Evolutionary conservation across 306 rosid genomes (phyloP).

Genomic region (Lathyrus sativus): DNA sequence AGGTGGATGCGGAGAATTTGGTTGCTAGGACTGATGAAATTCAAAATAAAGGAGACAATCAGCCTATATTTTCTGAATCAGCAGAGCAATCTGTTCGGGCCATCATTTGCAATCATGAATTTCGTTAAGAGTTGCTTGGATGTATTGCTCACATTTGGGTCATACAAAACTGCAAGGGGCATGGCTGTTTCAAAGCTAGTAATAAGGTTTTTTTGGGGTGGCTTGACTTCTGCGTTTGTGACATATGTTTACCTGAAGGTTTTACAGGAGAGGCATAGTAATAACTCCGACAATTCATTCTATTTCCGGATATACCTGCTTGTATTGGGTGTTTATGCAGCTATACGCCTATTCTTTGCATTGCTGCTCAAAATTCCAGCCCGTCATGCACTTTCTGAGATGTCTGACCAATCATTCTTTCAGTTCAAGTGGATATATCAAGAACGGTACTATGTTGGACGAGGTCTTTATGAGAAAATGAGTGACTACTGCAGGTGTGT

Average conservation of each 20-base stretch:
- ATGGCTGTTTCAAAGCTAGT: too few species aligned
- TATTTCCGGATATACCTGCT: constrained; percentile 91
- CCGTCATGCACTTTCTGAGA: constrained; percentile 82
- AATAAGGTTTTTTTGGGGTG: too few species aligned
- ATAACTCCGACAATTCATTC: constrained; percentile 62
- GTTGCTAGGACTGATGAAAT: constrained; percentile 48
- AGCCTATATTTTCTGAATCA: constrained; percentile 52
- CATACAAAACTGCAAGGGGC: too few species aligned
- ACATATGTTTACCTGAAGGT: too few species aligned
- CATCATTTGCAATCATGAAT: too few species aligned
- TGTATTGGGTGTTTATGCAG: constrained; percentile 82
- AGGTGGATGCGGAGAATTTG: constrained; percentile 59
- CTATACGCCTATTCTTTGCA: constrained; percentile 60
- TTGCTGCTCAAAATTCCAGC: constrained; percentile 78
- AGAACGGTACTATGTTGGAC: constrained; percentile 94
- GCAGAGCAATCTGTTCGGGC: constrained; percentile 53
- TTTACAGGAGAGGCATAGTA: constrained; percentile 74
- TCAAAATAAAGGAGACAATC: constrained; percentile 49
- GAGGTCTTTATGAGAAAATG: constrained; percentile 87
- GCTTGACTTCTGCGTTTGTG: too few species aligned
- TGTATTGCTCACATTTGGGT: too few species aligned
- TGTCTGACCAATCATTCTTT: constrained; percentile 90
- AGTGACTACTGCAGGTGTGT: constrained; percentile 88
- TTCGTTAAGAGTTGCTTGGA: too few species aligned
- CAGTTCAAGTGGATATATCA: constrained; percentile 98